phyloP scores from a whole-genome alignment of 202 grass and related monocot genomes.

The Brachypodium distachyon region DNA sequence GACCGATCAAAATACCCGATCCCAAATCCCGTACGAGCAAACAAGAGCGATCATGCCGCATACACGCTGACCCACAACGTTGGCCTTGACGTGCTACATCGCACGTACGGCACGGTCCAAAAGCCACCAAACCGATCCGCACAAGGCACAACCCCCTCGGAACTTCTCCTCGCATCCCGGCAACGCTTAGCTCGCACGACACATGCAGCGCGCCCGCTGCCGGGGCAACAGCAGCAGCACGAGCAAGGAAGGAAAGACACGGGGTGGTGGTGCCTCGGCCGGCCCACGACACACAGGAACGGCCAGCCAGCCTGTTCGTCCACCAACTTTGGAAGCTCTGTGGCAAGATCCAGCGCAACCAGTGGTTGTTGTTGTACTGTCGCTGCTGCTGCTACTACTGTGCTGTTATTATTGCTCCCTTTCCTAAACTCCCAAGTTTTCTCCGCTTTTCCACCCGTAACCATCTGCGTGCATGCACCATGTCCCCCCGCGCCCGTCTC shows the following conservation, averaged over 20 bases:
- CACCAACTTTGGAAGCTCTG: slow-evolving; percentile 22
- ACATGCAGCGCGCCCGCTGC: not conserved
- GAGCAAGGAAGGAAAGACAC: not conserved
- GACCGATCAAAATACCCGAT: not conserved
- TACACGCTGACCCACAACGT: not conserved
- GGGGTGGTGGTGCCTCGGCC: not conserved
- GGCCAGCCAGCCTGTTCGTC: not conserved
- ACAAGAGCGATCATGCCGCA: not conserved
- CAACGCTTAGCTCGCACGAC: not conserved
- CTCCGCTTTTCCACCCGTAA: not conserved
- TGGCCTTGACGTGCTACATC: not conserved
- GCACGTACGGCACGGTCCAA: not conserved
- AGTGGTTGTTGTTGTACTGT: not conserved
- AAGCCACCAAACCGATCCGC: not conserved
- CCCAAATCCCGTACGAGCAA: too few relatives aligned
- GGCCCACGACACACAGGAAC: not conserved
- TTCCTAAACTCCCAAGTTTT: slow-evolving; percentile 27
- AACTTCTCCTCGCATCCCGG: not conserved
- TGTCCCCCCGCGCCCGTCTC: not conserved
- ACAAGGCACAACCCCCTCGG: too few relatives aligned
- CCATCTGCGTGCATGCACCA: not conserved
- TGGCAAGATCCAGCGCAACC: slow-evolving; percentile 7
- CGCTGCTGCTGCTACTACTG: not conserved
- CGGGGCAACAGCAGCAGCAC: not conserved
- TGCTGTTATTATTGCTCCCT: not conserved